phyloP scores from a whole-genome alignment of 805 yeast genomes.

The Ogataea ganodermae region DNA sequence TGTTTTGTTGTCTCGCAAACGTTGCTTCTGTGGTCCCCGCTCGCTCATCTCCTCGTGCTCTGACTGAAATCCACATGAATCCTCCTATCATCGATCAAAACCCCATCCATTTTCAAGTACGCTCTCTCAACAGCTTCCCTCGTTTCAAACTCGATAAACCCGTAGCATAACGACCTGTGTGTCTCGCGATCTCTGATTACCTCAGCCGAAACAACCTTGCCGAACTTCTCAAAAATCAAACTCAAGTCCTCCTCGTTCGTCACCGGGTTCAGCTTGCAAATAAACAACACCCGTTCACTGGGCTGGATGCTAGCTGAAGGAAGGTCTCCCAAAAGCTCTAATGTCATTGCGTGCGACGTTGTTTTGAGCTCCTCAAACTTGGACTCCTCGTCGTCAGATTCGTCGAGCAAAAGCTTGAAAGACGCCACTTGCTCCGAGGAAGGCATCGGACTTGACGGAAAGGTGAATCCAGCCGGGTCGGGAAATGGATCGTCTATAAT shows the following conservation, averaged over 20 bases:
- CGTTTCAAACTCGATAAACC: slow-evolving; percentile 57
- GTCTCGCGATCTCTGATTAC: slow-evolving; percentile 50
- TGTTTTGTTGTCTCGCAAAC: too few species aligned
- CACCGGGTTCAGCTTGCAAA: slow-evolving; percentile 63
- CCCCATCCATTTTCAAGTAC: slow-evolving; percentile 60
- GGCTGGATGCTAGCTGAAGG: slow-evolving; percentile 61
- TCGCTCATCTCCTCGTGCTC: slow-evolving; percentile 17
- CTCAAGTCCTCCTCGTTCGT: slow-evolving; percentile 59
- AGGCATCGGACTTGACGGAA: slow-evolving; percentile 40
- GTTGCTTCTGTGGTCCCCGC: too few species aligned
- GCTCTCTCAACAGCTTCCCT: slow-evolving; percentile 60
- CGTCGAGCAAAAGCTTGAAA: slow-evolving; percentile 34
- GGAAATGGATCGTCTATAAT: slow-evolving; percentile 57
- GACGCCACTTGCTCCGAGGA: slow-evolving; percentile 33
- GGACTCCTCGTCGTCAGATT: slow-evolving; percentile 21
- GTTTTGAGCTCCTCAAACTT: slow-evolving; percentile 35
- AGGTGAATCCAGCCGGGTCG: slow-evolving; percentile 32
- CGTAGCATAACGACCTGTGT: slow-evolving; percentile 58
- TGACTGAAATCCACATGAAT: slow-evolving; percentile 72
- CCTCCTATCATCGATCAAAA: slow-evolving; percentile 62
- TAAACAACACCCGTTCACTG: slow-evolving; percentile 59
- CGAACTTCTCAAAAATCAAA: slow-evolving; percentile 63
- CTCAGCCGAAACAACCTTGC: slow-evolving; percentile 52
- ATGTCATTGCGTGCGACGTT: slow-evolving; percentile 56
- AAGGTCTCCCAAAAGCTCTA: slow-evolving; percentile 65